These are phyloP conservation scores for Candida succiphila DNA, from an alignment of 805 yeast species.

Conservation along the genomic window DNA sequence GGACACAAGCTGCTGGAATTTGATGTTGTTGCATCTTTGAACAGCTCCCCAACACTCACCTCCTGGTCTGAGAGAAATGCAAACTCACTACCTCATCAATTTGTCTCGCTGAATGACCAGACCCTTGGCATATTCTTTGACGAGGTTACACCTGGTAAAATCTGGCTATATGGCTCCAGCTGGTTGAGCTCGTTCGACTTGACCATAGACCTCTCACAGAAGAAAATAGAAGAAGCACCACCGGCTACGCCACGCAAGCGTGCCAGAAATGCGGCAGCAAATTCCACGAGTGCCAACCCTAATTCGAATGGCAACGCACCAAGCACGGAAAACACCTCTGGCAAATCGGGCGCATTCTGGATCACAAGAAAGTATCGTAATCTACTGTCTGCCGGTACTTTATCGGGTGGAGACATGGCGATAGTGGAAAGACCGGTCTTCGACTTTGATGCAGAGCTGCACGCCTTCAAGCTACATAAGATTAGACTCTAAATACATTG, in stretches of 20 bases:
- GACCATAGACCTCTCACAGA: conserved; percentile 38
- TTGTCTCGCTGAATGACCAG: conserved; percentile 47
- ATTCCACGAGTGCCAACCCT: conserved; percentile 19
- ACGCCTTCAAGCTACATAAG: conserved; percentile 56
- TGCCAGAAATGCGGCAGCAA: no score
- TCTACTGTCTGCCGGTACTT: conserved; percentile 47
- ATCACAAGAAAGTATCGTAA: conserved; percentile 69
- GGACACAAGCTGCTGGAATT: conserved; percentile 74
- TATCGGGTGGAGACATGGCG: conserved; percentile 39
- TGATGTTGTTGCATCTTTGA: conserved; percentile 19
- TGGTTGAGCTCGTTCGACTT: conserved; percentile 77
- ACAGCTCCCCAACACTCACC: conserved; percentile 33
- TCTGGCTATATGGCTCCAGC: conserved; percentile 84
- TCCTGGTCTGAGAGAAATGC: conserved; percentile 75
- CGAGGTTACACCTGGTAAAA: conserved; percentile 21
- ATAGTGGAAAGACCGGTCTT: conserved; percentile 70
- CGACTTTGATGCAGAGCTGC: conserved; percentile 29
- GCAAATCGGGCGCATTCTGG: conserved; percentile 47
- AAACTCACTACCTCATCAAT: conserved; percentile 62
- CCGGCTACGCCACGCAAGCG: no score
- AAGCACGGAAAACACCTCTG: conserved; percentile 16
- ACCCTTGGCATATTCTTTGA: conserved; percentile 60
- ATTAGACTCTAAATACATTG: conserved; percentile 24
- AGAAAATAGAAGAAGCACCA: no score
- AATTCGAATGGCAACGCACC: conserved; percentile 21